A percentile compares a stretch with the other conserved stretches of the same genome.
phyloP scores from a whole-genome alignment of 179 eudicot genomes.

The Spergularia azorica region DNA sequence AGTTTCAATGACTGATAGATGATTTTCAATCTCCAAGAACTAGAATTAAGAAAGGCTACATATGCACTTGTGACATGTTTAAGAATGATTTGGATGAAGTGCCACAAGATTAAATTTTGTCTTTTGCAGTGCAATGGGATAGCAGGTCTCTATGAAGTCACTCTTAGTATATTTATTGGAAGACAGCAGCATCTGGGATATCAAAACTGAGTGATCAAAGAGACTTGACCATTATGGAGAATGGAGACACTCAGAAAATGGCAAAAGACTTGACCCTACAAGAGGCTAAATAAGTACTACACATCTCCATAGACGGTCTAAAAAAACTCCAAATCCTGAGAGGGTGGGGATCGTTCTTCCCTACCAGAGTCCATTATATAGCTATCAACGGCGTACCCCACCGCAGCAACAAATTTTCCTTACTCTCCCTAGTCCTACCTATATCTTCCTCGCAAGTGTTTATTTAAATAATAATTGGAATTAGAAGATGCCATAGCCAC shows the following conservation, averaged over 20 bases:
- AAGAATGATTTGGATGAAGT: neutral
- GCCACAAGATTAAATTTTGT: too few species aligned
- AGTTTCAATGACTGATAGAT: neutral
- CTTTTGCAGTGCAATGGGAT: too few species aligned
- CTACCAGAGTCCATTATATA: neutral
- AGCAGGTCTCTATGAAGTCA: too few species aligned
- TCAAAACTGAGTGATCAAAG: too few species aligned
- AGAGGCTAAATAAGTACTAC: too few species aligned
- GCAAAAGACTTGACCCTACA: too few species aligned
- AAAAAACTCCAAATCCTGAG: too few species aligned
- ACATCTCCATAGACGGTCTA: too few species aligned
- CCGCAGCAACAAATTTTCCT: neutral
- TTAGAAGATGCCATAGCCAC: neutral
- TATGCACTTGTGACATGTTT: neutral
- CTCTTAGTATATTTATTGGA: too few species aligned
- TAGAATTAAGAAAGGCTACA: neutral
- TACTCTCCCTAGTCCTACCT: neutral
- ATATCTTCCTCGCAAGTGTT: neutral
- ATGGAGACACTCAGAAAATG: too few species aligned
- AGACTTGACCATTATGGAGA: too few species aligned
- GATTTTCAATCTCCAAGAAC: neutral
- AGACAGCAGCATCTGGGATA: too few species aligned
- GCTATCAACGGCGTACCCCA: neutral
- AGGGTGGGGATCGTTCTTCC: neutral
- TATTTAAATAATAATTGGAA: neutral